Base-by-base conservation (phyloP, 768 basidiomycete species). In the Sporobolomyces pararoseus region DNA sequence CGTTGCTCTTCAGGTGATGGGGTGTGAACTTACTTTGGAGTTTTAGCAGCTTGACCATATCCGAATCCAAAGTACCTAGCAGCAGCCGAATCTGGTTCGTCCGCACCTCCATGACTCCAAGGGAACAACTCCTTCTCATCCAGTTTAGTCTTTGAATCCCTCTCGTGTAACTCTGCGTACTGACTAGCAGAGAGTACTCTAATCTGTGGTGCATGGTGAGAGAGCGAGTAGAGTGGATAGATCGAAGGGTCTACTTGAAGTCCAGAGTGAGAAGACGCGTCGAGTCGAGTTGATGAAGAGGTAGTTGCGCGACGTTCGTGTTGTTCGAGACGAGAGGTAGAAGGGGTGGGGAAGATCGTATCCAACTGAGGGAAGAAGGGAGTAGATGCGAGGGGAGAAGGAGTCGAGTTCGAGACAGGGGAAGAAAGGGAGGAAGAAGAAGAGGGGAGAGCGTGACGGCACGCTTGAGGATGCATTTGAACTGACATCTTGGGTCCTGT, bases 71-170 rank as follows among this genome's bases (percentile, higher is more conserved):
- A 94, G 83, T 93, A 93, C 27, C 84, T 82, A 76, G 89, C 90
- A 81, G 91, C 91, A 0, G 87, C 86, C 21, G 84, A 80, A 77
- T 91, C 90, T 67, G 87, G 84, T 72, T 89, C 87, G 76, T 93
- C 91, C 69, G 93, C 71, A 21, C 64, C 83, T 51, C 91, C 89
- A 76, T 93, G 91, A 21, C 91, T 81, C 80, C 92, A 95, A 0
- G 91, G 91, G 78, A 95, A 95, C 66, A 93, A 85, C 74, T 88
- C 84, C 47, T 83, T 82, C 80, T 95, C 91, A 0, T 88, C 88
- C 1, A 89, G 85, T 79, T 93, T 89, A 2, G 85, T 80, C 66
- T 84, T 82, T 71, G 86, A 81, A 72, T 89, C 85, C n/a, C 81
- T 78, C 75, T 85, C 83, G 65, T 88, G 87, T 59, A 91, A 79